Evolutionary conservation across 176 grass and related monocot genomes (phyloP).

Genomic region (Raddia distichophylla): DNA sequence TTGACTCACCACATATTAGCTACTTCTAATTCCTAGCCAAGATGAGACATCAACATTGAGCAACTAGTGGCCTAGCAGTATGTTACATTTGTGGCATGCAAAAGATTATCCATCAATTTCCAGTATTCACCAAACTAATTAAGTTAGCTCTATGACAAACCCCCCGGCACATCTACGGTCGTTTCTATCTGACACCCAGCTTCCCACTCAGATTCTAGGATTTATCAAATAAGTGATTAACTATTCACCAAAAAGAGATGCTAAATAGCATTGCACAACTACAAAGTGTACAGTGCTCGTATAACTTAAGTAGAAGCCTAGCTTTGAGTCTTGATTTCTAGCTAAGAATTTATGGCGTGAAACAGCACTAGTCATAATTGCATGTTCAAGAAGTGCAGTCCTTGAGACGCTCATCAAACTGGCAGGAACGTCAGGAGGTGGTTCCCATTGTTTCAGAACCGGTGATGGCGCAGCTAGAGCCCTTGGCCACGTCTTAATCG

Average conservation of each 20-base stretch:
- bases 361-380: no score
- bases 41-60: not conserved
- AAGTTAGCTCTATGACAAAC: not conserved
- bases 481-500: no score
- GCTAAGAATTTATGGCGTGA: not conserved
- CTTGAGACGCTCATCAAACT: no score
- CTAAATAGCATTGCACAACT: not conserved
- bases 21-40: not conserved
- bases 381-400: no score
- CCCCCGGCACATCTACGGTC: not conserved
- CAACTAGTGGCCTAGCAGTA: not conserved
- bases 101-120: not conserved
- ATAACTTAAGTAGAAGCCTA: not conserved
- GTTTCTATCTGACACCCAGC: not conserved
- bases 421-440: no score
- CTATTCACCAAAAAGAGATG: not conserved
- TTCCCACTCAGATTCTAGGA: not conserved
- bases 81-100: not conserved
- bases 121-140: not conserved
- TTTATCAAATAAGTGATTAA: not conserved
- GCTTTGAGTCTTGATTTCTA: not conserved
- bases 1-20: conserved; percentile 3
- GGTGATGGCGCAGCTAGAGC: no score
- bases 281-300: not conserved
- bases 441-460: no score